Evolutionary conservation across 2,329 filamentous ascomycete genomes (phyloP), one percentile per base, ranked within the genome.

Genomic region (Colletotrichum chrysophilum): DNA sequence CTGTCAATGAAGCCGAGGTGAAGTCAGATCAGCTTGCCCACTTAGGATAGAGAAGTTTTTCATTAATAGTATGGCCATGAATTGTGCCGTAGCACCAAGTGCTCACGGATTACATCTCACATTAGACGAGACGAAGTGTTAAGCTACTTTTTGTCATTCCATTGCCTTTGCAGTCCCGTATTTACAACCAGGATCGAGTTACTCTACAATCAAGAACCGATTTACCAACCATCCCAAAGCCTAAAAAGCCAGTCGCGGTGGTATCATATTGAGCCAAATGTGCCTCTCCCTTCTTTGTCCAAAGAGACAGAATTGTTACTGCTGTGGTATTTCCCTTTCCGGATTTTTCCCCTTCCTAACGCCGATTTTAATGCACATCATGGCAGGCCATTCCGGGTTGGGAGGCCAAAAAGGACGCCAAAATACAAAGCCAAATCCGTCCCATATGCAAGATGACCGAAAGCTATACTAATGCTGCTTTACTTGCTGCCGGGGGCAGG

Each of bases 401-500:
- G 21, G 36, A 65, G 56, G 64, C 64, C 61, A 30, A 65, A 73
- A 48, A 62, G 32, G 56, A 72, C 56, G 38, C 60, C 68, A 55
- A 69, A 73, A 75, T 65, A 58, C 70, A 71, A 65, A 56, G 70
- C 21, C 61, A 62, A 14, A 60, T 55, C 70, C 48, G 32, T 68
- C 56, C 62, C 62, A 28, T 75, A 64, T 56, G 55, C 43, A 32
- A 69, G 48, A 34, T 26, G 32, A 13, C 34, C 64, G 28, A 36
- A 21, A 16, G 10, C 26, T 8, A 32, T 62, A 48, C 36, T 36
- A 28, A 62, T 55, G 34, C 34, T 56, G 26, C 21, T 30, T 69
- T 65, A 74, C 34, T 74, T 52, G 28, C 48, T 26, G 73, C 74
- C 79, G 14, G 84, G 83, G 71, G 85, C 84, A 4, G 85, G 85